Evolutionary conservation across 139 green algal species (phyloP).

Genomic region (Tetradesmus lagerheimii): DNA sequence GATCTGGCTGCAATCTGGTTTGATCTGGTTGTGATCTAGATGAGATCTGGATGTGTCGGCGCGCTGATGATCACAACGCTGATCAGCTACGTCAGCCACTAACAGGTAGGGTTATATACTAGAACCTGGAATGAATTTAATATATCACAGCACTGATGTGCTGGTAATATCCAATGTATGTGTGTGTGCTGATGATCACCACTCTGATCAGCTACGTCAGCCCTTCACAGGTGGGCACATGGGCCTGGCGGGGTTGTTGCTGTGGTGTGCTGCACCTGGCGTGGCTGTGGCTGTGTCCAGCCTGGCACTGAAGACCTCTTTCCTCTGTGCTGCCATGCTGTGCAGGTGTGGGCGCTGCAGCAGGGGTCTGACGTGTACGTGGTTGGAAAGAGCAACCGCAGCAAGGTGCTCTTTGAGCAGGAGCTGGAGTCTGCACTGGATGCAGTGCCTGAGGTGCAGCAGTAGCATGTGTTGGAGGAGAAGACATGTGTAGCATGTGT

Average conservation of each 20-base stretch:
- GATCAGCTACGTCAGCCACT: constrained; percentile 91
- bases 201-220: constrained; percentile 92
- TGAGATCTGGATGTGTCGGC: too few relatives aligned
- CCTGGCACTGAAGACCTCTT: too few relatives aligned
- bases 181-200: too few relatives aligned
- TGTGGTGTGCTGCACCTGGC: too few relatives aligned
- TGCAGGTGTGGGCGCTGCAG: constrained; percentile 84
- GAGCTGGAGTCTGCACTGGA: constrained; percentile 87
- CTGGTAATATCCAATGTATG: too few relatives aligned
- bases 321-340: neutral
- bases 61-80: constrained; percentile 84
- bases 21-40: too few relatives aligned
- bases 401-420: constrained; percentile 81
- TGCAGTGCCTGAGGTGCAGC: constrained; percentile 74
- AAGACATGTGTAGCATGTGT: neutral
- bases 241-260: too few relatives aligned
- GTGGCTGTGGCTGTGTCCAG: too few relatives aligned
- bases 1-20: too few relatives aligned
- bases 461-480: neutral
- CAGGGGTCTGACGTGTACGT: constrained; percentile 81
- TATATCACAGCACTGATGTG: too few relatives aligned
- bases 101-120: too few relatives aligned
- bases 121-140: too few relatives aligned
- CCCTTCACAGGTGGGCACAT: constrained; percentile 82
- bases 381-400: constrained; percentile 88